Evolutionary conservation across 306 rosid species (phyloP).

Genomic region (Gynostemma pentaphyllum): DNA sequence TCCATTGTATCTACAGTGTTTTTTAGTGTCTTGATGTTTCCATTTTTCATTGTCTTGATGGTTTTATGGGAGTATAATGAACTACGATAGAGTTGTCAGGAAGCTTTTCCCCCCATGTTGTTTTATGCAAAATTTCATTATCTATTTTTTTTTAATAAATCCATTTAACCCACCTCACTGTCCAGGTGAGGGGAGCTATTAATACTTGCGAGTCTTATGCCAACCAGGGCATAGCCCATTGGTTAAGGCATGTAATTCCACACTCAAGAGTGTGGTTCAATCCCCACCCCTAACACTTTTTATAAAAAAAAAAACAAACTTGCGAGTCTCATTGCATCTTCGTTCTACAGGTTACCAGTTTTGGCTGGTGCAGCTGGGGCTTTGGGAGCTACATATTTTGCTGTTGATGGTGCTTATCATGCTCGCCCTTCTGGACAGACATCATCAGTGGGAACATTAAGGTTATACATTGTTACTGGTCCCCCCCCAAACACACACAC

Average conservation of each 20-base stretch:
- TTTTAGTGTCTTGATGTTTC: neutral
- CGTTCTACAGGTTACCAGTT: constrained; percentile 67
- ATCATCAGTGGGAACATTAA: constrained; percentile 42
- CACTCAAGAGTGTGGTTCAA: no score
- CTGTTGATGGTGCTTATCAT: constrained; percentile 72
- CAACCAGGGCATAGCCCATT: no score
- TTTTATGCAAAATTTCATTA: neutral
- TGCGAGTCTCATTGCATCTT: no score
- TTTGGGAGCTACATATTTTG: constrained; percentile 62
- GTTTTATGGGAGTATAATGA: neutral
- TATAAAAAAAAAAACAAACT: no score
- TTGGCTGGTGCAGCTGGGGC: constrained; percentile 97
- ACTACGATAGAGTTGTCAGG: neutral
- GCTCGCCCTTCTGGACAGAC: constrained; percentile 68
- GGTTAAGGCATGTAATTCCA: no score
- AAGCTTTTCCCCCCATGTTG: neutral
- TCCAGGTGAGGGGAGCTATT: no score
- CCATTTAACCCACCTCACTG: neutral
- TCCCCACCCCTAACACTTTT: no score
- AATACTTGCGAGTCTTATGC: no score
- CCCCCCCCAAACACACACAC: no score
- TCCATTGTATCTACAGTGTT: neutral
- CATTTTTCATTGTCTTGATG: neutral
- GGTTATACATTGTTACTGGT: constrained; percentile 22
- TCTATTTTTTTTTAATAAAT: neutral